Evolutionary conservation across 2,329 filamentous ascomycete genomes (phyloP).

Genomic region (Drechmeria coniospora): DNA sequence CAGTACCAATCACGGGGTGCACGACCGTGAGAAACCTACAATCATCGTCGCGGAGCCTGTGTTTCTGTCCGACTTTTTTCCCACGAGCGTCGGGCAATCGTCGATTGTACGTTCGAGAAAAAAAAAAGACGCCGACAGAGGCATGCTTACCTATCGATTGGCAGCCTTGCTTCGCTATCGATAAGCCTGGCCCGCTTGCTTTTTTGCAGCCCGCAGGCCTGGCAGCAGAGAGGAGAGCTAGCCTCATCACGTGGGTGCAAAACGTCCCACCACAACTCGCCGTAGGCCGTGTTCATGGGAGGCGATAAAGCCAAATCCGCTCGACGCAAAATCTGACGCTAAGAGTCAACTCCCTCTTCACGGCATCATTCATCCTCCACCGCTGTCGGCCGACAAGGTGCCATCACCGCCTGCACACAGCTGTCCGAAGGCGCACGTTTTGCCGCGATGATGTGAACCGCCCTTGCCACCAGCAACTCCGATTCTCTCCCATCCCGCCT

Average conservation of each 20-base stretch:
- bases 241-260: conserved; percentile 26
- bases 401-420: neutral
- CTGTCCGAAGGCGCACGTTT: conserved; percentile 9
- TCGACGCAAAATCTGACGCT: conserved; percentile 3
- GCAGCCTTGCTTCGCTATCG: conserved; percentile 5
- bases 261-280: conserved; percentile 23
- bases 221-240: no score
- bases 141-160: conserved; percentile 20
- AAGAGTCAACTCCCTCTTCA: no score
- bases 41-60: conserved; percentile 1
- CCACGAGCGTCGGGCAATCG: no score
- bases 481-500: conserved; percentile 14
- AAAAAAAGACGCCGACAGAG: no score
- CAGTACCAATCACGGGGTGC: conserved; percentile 6
- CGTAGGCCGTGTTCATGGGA: no score
- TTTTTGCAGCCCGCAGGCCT: no score
- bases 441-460: conserved; percentile 24
- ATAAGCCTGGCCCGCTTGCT: conserved; percentile 1
- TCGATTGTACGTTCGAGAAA: no score
- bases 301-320: conserved; percentile 4
- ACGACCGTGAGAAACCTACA: neutral
- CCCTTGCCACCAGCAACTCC: conserved; percentile 14
- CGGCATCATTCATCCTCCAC: neutral
- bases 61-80: neutral
- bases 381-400: neutral